Evolutionary conservation across 768 basidiomycete genomes (phyloP).

Genomic region (Boletus pseudo-olivaceus): DNA sequence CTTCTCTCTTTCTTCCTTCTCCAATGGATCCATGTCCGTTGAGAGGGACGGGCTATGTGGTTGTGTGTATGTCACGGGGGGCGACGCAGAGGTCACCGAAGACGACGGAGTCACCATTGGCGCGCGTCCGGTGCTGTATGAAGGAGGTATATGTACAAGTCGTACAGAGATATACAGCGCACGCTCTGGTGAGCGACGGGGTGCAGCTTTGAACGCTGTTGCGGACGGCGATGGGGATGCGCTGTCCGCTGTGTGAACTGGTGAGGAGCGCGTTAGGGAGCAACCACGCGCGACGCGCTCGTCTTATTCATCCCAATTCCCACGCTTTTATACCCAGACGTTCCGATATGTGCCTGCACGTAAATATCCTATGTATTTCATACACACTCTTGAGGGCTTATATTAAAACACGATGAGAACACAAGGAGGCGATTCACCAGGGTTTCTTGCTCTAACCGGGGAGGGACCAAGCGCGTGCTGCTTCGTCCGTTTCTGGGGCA

Average conservation of each 20-base stretch:
- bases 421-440: slow-evolving; percentile 2
- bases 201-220: slow-evolving; percentile 26
- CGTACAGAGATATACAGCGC: slow-evolving; percentile 16
- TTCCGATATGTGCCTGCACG: slow-evolving; percentile 19
- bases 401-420: slow-evolving; percentile 14
- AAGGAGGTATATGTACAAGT: slow-evolving; percentile 16
- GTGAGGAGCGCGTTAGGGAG: slow-evolving; percentile 39
- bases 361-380: slow-evolving; percentile 13
- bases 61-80: slow-evolving; percentile 61
- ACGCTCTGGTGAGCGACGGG: slow-evolving; percentile 7
- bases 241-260: slow-evolving; percentile 38
- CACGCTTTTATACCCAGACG: slow-evolving; percentile 29
- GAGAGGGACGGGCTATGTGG: slow-evolving; percentile 39
- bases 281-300: slow-evolving; percentile 36
- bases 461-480: neutral
- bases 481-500: neutral
- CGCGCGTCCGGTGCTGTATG: slow-evolving; percentile 25
- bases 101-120: slow-evolving; percentile 78
- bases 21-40: slow-evolving; percentile 39
- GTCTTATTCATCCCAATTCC: slow-evolving; percentile 36
- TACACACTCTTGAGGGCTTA: slow-evolving; percentile 3
- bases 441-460: slow-evolving; percentile 4
- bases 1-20: slow-evolving; percentile 60
- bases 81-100: slow-evolving; percentile 79
- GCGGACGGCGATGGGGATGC: slow-evolving; percentile 30